phyloP scores from a whole-genome alignment of 768 basidiomycete species.

The Lactarius hatsudake region DNA sequence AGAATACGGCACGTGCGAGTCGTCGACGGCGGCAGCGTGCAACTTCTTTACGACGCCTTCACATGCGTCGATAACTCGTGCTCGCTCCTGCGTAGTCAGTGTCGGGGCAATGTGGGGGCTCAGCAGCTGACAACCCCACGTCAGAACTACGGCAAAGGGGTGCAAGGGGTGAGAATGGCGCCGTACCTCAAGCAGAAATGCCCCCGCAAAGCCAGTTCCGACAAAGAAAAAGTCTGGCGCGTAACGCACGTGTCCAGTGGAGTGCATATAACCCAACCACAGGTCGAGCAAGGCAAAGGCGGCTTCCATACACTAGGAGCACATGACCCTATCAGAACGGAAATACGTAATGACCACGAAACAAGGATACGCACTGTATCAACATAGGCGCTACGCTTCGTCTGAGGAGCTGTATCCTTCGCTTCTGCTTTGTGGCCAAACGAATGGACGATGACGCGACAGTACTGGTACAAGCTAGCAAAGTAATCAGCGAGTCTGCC shows the following conservation, averaged over 20 bases:
- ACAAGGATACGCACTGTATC: conserved; percentile 7
- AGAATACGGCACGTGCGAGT: conserved; percentile 15
- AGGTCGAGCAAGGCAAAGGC: conserved; percentile 20
- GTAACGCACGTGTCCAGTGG: conserved; percentile 14
- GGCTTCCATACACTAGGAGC: conserved; percentile 22
- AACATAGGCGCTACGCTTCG: conserved; percentile 17
- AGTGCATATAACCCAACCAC: conserved; percentile 21
- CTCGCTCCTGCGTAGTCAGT: conserved; percentile 11
- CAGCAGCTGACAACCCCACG: conserved; percentile 16
- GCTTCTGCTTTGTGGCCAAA: conserved; percentile 24
- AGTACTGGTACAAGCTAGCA: conserved; percentile 22
- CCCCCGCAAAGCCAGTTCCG: conserved; percentile 25
- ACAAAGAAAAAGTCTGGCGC: conserved; percentile 29
- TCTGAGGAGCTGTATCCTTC: neutral
- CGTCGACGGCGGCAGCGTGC: conserved; percentile 16
- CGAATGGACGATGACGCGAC: conserved; percentile 25
- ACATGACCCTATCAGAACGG: neutral
- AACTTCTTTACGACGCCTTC: conserved; percentile 2
- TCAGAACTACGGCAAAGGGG: conserved; percentile 11
- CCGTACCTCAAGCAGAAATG: conserved; percentile 27
- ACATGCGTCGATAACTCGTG: conserved; percentile 3
- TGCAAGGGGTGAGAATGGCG: neutral
- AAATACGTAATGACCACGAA: neutral
- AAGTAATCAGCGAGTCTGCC: neutral
- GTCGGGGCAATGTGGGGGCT: conserved; percentile 20